Evolutionary conservation across 2,329 filamentous ascomycete species (phyloP).

Genomic region (Cytospora piceicola): DNA sequence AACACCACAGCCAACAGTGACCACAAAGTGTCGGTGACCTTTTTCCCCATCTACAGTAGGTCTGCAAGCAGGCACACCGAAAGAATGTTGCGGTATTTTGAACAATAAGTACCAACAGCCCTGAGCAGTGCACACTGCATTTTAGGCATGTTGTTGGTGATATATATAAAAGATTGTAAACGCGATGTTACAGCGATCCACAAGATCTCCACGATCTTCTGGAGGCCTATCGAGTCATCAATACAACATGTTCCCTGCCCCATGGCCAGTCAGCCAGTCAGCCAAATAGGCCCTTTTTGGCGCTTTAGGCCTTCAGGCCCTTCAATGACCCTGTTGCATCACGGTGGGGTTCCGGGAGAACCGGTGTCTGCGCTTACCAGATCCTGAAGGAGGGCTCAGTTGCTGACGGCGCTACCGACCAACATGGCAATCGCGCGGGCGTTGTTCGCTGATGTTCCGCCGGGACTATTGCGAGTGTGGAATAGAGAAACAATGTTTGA

Average conservation of each 20-base stretch:
- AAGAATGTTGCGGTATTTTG: neutral
- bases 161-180: neutral
- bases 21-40: too few relatives aligned
- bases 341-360: neutral
- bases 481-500: too few relatives aligned
- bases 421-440: neutral
- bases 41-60: too few relatives aligned
- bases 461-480: neutral
- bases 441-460: neutral
- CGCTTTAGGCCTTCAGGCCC: neutral
- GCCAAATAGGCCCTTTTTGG: too few relatives aligned
- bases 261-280: neutral
- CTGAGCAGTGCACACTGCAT: neutral
- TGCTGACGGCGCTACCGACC: neutral
- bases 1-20: too few relatives aligned
- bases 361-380: neutral
- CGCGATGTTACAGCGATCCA: neutral
- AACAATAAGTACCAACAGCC: neutral
- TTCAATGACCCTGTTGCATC: neutral
- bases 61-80: slow-evolving; percentile 31
- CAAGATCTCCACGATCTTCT: too few relatives aligned
- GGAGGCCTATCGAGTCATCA: neutral
- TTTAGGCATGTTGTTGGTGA: neutral
- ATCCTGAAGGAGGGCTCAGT: slow-evolving; percentile 1
- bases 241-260: neutral